phyloP scores from a whole-genome alignment of 805 yeast species.

The Candida berthetii region DNA sequence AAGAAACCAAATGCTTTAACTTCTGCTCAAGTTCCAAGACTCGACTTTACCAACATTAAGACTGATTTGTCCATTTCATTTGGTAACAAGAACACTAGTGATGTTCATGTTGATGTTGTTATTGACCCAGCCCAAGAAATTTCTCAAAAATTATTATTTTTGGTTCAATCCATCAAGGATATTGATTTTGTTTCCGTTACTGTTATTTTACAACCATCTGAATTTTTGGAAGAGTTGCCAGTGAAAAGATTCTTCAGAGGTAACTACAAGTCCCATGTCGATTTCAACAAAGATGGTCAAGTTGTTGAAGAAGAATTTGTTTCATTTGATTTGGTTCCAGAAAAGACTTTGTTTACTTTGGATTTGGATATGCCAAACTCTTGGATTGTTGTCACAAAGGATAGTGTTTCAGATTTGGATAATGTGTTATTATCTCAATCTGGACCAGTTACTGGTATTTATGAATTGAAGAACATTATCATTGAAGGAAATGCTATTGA shows the following conservation, averaged over 20 bases:
- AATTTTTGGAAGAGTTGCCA: constrained; percentile 32
- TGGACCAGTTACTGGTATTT: constrained; percentile 35
- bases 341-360: constrained; percentile 42
- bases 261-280: constrained; percentile 27
- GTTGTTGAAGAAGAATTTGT: constrained; percentile 21
- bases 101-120: constrained; percentile 50
- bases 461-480: constrained; percentile 45
- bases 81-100: constrained; percentile 21
- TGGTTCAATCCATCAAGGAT: constrained; percentile 35
- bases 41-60: constrained; percentile 32
- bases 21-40: constrained; percentile 37
- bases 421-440: constrained; percentile 41
- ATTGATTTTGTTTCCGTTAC: constrained; percentile 46
- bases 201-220: constrained; percentile 54
- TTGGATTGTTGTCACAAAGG: constrained; percentile 59
- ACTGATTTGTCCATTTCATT: constrained; percentile 16
- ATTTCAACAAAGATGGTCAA: constrained; percentile 22
- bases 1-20: constrained; percentile 20
- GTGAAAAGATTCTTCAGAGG: constrained; percentile 57
- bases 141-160: constrained; percentile 55
- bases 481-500: constrained; percentile 70
- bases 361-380: constrained; percentile 56
- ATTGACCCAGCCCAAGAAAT: constrained; percentile 69
- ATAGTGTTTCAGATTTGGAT: constrained; percentile 54
- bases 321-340: constrained; percentile 42